Evolutionary conservation across 2,329 filamentous ascomycete species (phyloP).

Genomic region (Calonectria montana): DNA sequence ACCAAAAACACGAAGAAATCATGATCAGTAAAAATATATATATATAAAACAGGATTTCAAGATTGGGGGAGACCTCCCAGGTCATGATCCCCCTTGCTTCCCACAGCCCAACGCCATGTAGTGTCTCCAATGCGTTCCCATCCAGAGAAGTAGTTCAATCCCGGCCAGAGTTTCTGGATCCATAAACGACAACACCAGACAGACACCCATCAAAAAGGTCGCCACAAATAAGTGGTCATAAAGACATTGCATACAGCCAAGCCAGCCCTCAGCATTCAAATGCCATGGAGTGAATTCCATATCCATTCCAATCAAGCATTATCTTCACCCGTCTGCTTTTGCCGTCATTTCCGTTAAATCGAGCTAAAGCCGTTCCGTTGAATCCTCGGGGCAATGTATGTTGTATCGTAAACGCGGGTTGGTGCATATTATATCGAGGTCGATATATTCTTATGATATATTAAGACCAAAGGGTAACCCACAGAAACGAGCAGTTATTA

Average conservation of each 20-base stretch:
- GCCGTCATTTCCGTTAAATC: neutral
- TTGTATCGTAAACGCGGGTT: conserved; percentile 30
- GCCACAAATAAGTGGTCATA: neutral
- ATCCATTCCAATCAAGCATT: conserved; percentile 2
- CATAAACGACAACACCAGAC: conserved; percentile 22
- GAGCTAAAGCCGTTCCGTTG: conserved; percentile 26
- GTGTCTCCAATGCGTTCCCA: conserved; percentile 33
- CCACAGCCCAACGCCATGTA: conserved; percentile 40
- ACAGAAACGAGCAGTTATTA: neutral
- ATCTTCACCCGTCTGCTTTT: conserved; percentile 9
- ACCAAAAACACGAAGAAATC: conserved; percentile 6
- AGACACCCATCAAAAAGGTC: conserved; percentile 12
- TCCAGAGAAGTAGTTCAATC: conserved; percentile 15
- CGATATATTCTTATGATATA: neutral
- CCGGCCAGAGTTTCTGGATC: conserved; percentile 6
- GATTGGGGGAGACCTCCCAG: conserved; percentile 11
- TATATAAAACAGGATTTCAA: conserved; percentile 18
- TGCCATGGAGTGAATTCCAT: conserved; percentile 19
- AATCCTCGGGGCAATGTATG: conserved; percentile 24
- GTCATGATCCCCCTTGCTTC: conserved; percentile 27
- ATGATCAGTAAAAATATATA: neutral
- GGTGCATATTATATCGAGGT: conserved; percentile 35
- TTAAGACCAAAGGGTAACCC: neutral
- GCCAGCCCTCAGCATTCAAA: conserved; percentile 5
- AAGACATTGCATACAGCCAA: neutral